Percentiles rank a stretch among this genome's conserved stretches.
Conservation (phyloP, 2,329 filamentous ascomycete species). For the Ophiostoma novo-ulmi region DNA sequence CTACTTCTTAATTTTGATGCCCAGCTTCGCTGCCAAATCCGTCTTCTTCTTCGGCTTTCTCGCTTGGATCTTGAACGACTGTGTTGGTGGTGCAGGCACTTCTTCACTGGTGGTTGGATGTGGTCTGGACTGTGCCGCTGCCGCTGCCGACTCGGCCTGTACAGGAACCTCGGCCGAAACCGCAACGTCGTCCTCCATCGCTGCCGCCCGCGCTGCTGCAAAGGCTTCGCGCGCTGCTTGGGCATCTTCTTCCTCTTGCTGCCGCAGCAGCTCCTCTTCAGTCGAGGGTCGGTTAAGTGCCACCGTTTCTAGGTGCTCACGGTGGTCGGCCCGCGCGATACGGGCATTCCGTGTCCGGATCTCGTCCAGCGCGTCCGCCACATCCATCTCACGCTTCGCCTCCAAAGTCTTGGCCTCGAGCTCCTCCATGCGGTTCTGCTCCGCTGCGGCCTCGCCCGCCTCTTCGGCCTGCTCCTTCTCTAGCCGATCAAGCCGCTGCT, state of each 20-base stretch:
- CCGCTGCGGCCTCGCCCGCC: conserved; percentile 41
- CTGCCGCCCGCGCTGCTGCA: conserved; percentile 50
- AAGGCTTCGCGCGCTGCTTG: conserved; percentile 78
- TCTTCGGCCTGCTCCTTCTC: conserved; percentile 67
- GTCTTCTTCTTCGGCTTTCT: conserved; percentile 82
- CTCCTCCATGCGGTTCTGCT: conserved; percentile 90
- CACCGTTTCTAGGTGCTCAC: conserved; percentile 55
- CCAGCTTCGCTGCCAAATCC: conserved; percentile 65
- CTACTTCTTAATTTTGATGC: conserved; percentile 78
- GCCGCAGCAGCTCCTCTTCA: conserved; percentile 57
- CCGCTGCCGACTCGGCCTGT: background rate
- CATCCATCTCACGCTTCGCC: conserved; percentile 90
- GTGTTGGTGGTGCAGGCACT: no score
- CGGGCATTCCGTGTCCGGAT: conserved; percentile 88
- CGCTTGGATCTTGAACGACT: conserved; percentile 60
- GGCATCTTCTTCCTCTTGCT: conserved; percentile 75
- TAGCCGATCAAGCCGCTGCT: conserved; percentile 77
- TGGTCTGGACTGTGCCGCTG: background rate
- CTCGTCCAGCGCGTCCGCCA: conserved; percentile 92
- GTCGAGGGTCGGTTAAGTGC: conserved; percentile 50
- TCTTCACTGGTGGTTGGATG: background rate
- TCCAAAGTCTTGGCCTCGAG: conserved; percentile 90
- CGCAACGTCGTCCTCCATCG: conserved; percentile 41
- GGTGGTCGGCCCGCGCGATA: conserved; percentile 68
- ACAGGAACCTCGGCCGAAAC: conserved; percentile 43